A percentile compares a stretch with the other conserved stretches of the same genome.
These are phyloP conservation scores for Lactarius sanguifluus DNA, from an alignment of 768 basidiomycete species.

Conservation along the genomic window DNA sequence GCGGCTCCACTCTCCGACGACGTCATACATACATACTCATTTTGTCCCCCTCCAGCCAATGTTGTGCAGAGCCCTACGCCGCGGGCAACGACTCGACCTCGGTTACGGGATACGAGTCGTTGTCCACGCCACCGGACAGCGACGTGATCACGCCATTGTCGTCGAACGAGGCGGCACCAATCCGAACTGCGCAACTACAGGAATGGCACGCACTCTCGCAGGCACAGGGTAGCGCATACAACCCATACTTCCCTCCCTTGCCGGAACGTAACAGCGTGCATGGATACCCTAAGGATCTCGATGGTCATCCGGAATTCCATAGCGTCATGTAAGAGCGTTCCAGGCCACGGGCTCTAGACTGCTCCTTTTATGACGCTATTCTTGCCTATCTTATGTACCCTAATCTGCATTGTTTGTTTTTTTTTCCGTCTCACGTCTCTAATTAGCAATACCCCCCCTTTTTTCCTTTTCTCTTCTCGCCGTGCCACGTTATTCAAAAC, in stretches of 20 bases:
- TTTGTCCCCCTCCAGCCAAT: conserved; percentile 9
- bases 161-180: conserved; percentile 29
- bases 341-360: conserved; percentile 25
- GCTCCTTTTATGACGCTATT: conserved; percentile 28
- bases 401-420: conserved; percentile 25
- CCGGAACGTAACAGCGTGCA: conserved; percentile 26
- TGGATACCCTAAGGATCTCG: conserved; percentile 27
- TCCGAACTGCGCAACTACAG: conserved; percentile 29
- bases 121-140: conserved; percentile 30
- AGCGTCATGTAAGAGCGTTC: conserved; percentile 28
- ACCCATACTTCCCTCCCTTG: conserved; percentile 30
- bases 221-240: conserved; percentile 29
- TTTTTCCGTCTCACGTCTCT: conserved; percentile 20
- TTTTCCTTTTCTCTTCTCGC: conserved; percentile 23
- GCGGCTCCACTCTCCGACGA: too few species aligned
- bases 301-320: conserved; percentile 27
- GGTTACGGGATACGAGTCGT: conserved; percentile 23
- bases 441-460: conserved; percentile 25
- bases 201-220: conserved; percentile 30
- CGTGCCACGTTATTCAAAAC: conserved; percentile 27
- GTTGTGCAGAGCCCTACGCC: conserved; percentile 23
- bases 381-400: conserved; percentile 31
- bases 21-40: neutral
- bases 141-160: conserved; percentile 32
- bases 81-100: conserved; percentile 18